A percentile compares a stretch with the other conserved stretches of the same genome.
These are phyloP conservation scores for Sistotremastrum niveocremeum DNA, from an alignment of 768 basidiomycete species.

Conservation along the genomic window DNA sequence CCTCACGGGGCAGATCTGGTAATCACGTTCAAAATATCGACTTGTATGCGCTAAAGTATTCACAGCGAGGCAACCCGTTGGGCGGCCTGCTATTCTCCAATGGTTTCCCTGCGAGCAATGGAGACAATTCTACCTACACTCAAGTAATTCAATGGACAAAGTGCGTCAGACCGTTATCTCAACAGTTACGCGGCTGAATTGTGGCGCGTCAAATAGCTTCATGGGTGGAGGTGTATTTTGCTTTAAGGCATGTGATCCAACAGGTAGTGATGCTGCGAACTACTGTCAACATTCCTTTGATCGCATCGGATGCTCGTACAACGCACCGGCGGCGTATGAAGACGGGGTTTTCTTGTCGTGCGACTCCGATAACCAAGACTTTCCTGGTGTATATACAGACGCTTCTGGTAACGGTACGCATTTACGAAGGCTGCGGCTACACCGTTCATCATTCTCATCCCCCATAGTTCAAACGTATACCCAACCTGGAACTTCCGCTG, in stretches of 20 bases:
- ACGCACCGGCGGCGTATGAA: slow-evolving; percentile 50
- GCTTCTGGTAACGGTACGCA: slow-evolving; percentile 18
- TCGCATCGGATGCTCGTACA: slow-evolving; percentile 62
- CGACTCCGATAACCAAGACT: slow-evolving; percentile 47
- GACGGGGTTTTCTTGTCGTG: slow-evolving; percentile 52
- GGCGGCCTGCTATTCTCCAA: slow-evolving; percentile 59
- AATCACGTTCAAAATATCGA: not conserved
- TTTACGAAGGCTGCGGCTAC: not conserved
- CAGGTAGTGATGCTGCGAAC: slow-evolving; percentile 30
- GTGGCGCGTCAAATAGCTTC: slow-evolving; percentile 35
- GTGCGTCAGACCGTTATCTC: slow-evolving; percentile 23
- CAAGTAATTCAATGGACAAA: slow-evolving; percentile 62
- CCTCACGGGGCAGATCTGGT: slow-evolving; percentile 59
- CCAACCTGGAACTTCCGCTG: slow-evolving; percentile 35
- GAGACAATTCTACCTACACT: slow-evolving; percentile 27
- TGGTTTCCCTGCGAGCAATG: slow-evolving; percentile 29
- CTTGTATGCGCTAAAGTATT: not conserved
- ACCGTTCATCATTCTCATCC: not conserved
- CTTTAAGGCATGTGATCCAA: slow-evolving; percentile 58
- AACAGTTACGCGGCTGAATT: not conserved
- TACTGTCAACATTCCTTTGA: slow-evolving; percentile 64
- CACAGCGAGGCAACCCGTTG: slow-evolving; percentile 65
- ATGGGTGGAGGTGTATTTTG: slow-evolving; percentile 55
- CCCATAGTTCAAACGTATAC: slow-evolving; percentile 23
- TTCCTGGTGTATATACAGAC: slow-evolving; percentile 37